phyloP scores from a whole-genome alignment of 2,329 filamentous ascomycete genomes.

The Ophiostoma sp. region DNA sequence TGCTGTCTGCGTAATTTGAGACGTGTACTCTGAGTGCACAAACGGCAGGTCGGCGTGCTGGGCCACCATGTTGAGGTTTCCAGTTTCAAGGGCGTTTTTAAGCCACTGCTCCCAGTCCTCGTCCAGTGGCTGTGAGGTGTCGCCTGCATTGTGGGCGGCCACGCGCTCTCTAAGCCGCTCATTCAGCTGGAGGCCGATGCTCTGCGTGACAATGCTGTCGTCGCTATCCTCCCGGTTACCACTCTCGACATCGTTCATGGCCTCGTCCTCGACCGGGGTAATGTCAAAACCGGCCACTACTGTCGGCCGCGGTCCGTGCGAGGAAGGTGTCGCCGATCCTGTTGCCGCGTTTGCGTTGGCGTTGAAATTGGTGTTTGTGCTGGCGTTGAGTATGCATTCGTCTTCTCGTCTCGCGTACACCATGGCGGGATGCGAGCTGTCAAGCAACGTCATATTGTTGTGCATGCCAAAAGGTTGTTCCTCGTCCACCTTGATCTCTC shows the following conservation, averaged over 20 bases:
- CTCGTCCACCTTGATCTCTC: conserved; percentile 39
- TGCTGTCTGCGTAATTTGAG: neutral
- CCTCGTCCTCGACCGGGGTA: neutral
- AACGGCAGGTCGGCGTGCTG: conserved; percentile 43
- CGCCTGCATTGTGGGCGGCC: conserved; percentile 62
- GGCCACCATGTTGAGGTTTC: conserved; percentile 52
- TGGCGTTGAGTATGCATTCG: neutral
- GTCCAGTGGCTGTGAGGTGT: conserved; percentile 60
- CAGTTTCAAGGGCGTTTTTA: conserved; percentile 67
- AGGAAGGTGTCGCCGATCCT: neutral
- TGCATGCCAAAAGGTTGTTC: conserved; percentile 13
- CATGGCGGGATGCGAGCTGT: neutral
- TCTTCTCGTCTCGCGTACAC: neutral
- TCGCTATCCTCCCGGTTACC: conserved; percentile 46
- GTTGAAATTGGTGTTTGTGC: neutral
- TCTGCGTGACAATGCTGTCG: conserved; percentile 48
- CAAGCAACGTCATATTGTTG: neutral
- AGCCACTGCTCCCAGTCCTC: conserved; percentile 75
- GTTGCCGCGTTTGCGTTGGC: neutral
- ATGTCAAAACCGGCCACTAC: neutral
- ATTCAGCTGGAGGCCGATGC: conserved; percentile 63
- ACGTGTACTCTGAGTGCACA: conserved; percentile 20
- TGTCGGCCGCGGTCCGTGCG: neutral
- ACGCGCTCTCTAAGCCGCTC: conserved; percentile 65
- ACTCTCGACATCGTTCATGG: conserved; percentile 29